Base-by-base conservation (phyloP, 2,329 filamentous ascomycete genomes). In the Talaromyces piceae region DNA sequence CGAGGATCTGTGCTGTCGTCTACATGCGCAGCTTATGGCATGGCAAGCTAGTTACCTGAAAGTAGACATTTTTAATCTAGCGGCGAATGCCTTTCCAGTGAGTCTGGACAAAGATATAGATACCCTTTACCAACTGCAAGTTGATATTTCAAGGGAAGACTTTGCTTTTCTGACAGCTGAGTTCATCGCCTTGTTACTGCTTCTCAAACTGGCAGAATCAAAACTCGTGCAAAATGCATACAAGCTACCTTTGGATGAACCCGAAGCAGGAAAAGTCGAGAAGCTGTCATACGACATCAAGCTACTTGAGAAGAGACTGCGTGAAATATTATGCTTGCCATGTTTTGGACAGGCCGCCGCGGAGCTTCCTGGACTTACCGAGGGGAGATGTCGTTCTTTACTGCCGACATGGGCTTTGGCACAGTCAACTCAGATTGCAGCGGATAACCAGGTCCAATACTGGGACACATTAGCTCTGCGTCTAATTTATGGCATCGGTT, bases 331-430 rank as follows among this genome's bases (percentile, higher is more conserved):
- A 11, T 41, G 37, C 13, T 41, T 53, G 3, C 46, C 51, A 27
- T 53, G 51, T 20, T 53, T 53, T 45, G 46, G 46, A 6, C 39
- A 45, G 25, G 51, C 51, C 28, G 16, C 45, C 23, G 45, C 51
- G 22, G 51, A 50, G 3, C 25, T 26, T 25, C 46, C 41, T 2
- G 51, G 51, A n/a, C 48, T 53, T 22, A 53, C 51, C 8, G 51
- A 53, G 33, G 51, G 51, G 7, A 46, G 51, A 26, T 53, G 51
- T 20, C 51, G 51, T 30, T 50, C 51, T 12, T 45, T 53, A 45
- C 47, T 50, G 9, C 51, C 51, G 11, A 30, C 28, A n/a, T 53
- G 51, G 51, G 47, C 45, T 4, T 41, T 53, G 9, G 48, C 47
- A 9, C 51, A 53, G n/a, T 43, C 20, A 18, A 23, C 39, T 43